phyloP scores from a whole-genome alignment of 2,329 filamentous ascomycete species.

The Penicillium fuscoglaucum region DNA sequence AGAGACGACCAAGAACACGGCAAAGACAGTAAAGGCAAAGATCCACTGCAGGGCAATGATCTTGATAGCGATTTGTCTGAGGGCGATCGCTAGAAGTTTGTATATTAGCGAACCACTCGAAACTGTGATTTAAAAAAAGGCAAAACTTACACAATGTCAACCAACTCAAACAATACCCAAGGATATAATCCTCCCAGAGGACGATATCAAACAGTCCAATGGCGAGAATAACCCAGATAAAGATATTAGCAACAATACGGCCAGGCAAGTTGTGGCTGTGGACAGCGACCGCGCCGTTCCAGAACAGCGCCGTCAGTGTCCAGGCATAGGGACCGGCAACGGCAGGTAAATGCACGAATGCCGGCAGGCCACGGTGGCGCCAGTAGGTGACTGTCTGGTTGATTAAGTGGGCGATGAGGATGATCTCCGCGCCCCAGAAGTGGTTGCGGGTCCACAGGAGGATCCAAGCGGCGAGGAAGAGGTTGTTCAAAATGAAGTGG shows the following conservation, averaged over 20 bases:
- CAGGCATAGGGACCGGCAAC: constrained; percentile 79
- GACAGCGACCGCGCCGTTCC: constrained; percentile 84
- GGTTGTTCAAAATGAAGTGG: constrained; percentile 84
- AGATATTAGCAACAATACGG: constrained; percentile 81
- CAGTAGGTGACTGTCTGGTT: constrained; percentile 80
- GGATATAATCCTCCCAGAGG: constrained; percentile 71
- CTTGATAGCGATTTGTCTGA: constrained; percentile 72
- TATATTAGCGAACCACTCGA: not conserved
- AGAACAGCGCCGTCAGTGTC: constrained; percentile 84
- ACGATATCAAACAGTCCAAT: constrained; percentile 76
- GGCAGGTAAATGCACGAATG: constrained; percentile 73
- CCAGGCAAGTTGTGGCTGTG: constrained; percentile 65
- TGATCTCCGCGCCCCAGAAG: constrained; percentile 73
- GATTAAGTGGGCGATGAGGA: constrained; percentile 77
- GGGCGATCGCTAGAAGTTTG: constrained; percentile 59
- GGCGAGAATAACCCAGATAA: constrained; percentile 79
- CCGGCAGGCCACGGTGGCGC: constrained; percentile 69
- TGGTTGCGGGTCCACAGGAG: constrained; percentile 76
- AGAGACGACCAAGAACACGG: constrained; percentile 68
- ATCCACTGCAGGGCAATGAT: constrained; percentile 85
- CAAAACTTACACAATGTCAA: constrained; percentile 63
- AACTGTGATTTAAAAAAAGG: not conserved
- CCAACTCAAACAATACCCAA: constrained; percentile 76
- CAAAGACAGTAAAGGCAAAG: constrained; percentile 83
- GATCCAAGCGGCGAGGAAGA: constrained; percentile 78